Base-by-base conservation (phyloP, 192 early-diverging fungal genomes). In the Backusella parvicylindrica region DNA sequence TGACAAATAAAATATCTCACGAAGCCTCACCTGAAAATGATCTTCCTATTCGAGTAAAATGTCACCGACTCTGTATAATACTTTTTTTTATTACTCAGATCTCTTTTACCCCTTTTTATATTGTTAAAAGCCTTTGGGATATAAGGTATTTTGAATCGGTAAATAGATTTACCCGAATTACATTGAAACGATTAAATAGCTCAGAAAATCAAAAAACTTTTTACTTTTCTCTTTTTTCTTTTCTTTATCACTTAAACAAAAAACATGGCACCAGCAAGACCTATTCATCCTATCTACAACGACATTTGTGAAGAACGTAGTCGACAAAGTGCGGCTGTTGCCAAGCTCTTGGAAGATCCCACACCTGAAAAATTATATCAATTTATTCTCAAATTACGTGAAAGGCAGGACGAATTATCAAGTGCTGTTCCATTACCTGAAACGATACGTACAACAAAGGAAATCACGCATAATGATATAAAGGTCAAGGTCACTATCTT, bases 241-340 rank as follows among this genome's bases (percentile, higher is more conserved):
- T 56, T 56, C 6, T 23, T 26, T 21, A 12, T 56, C 11, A 56
- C 23, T 56, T 8, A 56, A 23, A 26, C 23, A 56, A 7, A 26
- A 23, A 56, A 56, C 2, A 56, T 56, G 50, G 3, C 50, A 23
- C 50, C 50, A 56, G 50, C 23, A 23, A 56, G 12, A 67, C 65
- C 33, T 38, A 67, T 67, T 23, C 65, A 67, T 23, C 65, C 65
- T 9, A 37, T 67, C 21, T 67, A 68, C n/a, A 68, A 68, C n/a
- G 66, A 37, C 23, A 23, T 68, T 11, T 68, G 66, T 5, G 33
- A 68, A 23, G 66, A 68, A 23, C 66, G 36, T 35, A 33, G 36
- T 5, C 33, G 21, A 35, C 31, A 68, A 68, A 33, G 32, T 2
- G 66, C 66, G 23, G 53, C 53, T 12, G 53, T 60, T 5, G 53